Conservation (phyloP, 768 basidiomycete genomes). For the Vararia minispora region DNA sequence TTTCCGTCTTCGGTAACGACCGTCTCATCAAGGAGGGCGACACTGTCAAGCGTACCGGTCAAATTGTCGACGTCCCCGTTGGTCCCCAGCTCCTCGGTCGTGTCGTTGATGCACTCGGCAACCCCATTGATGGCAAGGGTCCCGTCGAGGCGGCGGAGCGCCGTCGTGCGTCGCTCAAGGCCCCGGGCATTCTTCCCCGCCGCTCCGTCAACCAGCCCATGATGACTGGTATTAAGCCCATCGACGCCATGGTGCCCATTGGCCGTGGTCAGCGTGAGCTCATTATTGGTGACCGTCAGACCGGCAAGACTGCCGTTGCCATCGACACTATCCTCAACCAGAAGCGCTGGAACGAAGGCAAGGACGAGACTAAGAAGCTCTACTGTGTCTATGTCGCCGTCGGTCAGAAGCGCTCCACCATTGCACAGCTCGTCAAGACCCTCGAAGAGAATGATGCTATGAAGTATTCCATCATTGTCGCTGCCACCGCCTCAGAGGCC, state of each 20-base stretch:
- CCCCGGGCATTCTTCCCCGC: slow-evolving; percentile 97
- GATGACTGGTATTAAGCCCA: slow-evolving; percentile 99
- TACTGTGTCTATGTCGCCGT: slow-evolving; percentile 99
- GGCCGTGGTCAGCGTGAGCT: slow-evolving; percentile 99
- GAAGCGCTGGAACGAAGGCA: slow-evolving; percentile 98
- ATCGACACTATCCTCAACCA: slow-evolving; percentile 99
- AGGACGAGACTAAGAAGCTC: slow-evolving; percentile 94
- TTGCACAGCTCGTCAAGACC: slow-evolving; percentile 98
- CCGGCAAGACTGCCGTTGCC: slow-evolving; percentile 98
- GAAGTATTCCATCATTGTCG: slow-evolving; percentile 99
- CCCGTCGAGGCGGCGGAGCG: slow-evolving; percentile 90
- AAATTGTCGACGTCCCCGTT: slow-evolving; percentile 99
- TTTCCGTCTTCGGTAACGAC: slow-evolving; percentile 98
- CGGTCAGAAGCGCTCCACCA: slow-evolving; percentile 99
- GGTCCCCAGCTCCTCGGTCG: slow-evolving; percentile 95
- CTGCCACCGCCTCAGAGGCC: slow-evolving; percentile 98
- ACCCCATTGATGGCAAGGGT: slow-evolving; percentile 99
- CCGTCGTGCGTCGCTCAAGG: slow-evolving; percentile 96
- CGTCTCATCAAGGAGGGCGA: slow-evolving; percentile 99
- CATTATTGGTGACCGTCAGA: slow-evolving; percentile 99
- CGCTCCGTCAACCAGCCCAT: slow-evolving; percentile 99
- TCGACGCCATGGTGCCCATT: slow-evolving; percentile 99
- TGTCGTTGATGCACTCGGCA: slow-evolving; percentile 98
- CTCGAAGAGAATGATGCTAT: slow-evolving; percentile 99
- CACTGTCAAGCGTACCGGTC: slow-evolving; percentile 99